Evolutionary conservation across 2,329 filamentous ascomycete species (phyloP).

Genomic region (Trichoderma koningiopsis): DNA sequence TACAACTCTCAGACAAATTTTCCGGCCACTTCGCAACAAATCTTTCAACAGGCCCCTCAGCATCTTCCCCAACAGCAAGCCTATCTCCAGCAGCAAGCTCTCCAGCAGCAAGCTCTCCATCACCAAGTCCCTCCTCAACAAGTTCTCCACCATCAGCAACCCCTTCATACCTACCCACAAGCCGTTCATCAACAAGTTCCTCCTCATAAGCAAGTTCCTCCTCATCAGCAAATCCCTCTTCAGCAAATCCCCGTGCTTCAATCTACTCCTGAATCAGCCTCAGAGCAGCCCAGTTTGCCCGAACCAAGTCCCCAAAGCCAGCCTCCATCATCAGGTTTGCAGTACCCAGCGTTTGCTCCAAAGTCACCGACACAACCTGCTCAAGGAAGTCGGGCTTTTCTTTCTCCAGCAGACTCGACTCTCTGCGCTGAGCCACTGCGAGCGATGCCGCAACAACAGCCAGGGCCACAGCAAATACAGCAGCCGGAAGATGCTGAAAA

Average conservation of each 20-base stretch:
- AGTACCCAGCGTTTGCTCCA: neutral
- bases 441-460: neutral
- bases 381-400: neutral
- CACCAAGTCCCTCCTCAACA: too few species aligned
- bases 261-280: neutral
- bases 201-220: too few species aligned
- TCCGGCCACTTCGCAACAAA: neutral
- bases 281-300: neutral
- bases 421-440: neutral
- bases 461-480: neutral
- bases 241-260: neutral
- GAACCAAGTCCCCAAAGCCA: neutral
- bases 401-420: neutral
- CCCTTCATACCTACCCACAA: too few species aligned
- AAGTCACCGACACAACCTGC: neutral
- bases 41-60: neutral
- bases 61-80: neutral
- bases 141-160: neutral
- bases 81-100: neutral
- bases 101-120: neutral
- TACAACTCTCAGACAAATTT: neutral
- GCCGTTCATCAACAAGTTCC: neutral
- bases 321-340: neutral
- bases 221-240: neutral
- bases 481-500: neutral